These are phyloP conservation scores for Brassica incana DNA, from an alignment of 345 rosid genomes.

Conservation along the genomic window DNA sequence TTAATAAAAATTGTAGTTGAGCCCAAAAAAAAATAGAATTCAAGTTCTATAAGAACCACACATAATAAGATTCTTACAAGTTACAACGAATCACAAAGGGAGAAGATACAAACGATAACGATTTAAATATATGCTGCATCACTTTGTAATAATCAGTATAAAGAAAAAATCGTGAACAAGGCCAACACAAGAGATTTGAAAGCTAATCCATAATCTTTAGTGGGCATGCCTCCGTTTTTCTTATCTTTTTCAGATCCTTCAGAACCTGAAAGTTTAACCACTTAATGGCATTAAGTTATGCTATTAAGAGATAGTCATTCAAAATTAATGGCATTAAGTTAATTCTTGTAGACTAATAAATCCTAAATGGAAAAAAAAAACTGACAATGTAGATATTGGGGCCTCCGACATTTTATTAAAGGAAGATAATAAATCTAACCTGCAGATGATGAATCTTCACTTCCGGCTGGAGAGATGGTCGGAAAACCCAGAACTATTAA, in stretches of 20 bases:
- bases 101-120: neutral
- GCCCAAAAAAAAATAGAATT: no score
- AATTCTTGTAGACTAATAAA: neutral
- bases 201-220: neutral
- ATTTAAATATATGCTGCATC: neutral
- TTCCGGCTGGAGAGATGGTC: conserved; percentile 27
- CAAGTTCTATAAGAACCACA: neutral
- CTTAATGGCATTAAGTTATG: neutral
- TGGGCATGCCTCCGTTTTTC: conserved; percentile 20
- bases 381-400: neutral
- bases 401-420: neutral
- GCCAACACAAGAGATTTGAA: neutral
- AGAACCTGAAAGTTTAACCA: conserved; percentile 8
- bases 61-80: neutral
- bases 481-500: conserved; percentile 35
- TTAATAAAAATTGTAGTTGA: no score
- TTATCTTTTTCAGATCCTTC: neutral
- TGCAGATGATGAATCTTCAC: conserved; percentile 28
- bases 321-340: no score
- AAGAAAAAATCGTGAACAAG: conserved; percentile 12
- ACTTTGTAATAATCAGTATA: neutral
- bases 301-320: neutral
- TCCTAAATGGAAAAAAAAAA: neutral
- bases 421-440: conserved; percentile 19
- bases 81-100: neutral